Evolutionary conservation across 202 grass and related monocot species (phyloP), one percentile per base, ranked within the genome.

Genomic region (Zoysia matrella): DNA sequence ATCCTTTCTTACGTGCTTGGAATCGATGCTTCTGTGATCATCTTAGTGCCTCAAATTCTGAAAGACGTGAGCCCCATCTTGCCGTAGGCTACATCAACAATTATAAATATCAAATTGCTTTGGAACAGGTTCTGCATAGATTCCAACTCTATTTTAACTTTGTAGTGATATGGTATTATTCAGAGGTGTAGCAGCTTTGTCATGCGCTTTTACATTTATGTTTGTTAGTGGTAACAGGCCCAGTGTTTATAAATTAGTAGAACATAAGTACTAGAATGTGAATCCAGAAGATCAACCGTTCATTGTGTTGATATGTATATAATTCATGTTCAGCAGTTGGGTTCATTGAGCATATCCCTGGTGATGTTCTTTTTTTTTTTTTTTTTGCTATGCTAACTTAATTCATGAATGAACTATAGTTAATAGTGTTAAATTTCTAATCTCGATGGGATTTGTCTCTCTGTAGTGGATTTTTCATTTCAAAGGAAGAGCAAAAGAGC

Each of bases 401-500:
- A n/a, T 65, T 67, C 51, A 74, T 67, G 12, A 10, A 3, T 76
- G 43, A 73, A 50, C 30, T 74, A 61, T 75, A 61, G 30, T 50
- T 47, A 65, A 0, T 79, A 63, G 15, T 69, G 0, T 39, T 58
- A 16, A 18, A 63, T 71, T 48, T 75, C 52, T 69, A 12, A 67
- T 82, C 8, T 15, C 72, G 52, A 41, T 77, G 65, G 77, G 5
- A 49, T 63, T 12, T 73, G 3, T 88, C 42, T 66, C 12, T 71
- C 85, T 80, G 53, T 52, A 94, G 93, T 92, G 75, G 85, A 87
- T 63, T 93, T 96, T 72, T 69, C 87, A 9, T 89, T 82, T 45
- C 85, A 79, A 79, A 93, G 75, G 81, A 98, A 84, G 83, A 76
- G 87, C 61, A 94, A 77, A 63, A 86, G 69, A 76, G 70, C 81